These are phyloP conservation scores for Helotiales sp. DNA, from an alignment of 2,329 filamentous ascomycete genomes.

Conservation along the genomic window DNA sequence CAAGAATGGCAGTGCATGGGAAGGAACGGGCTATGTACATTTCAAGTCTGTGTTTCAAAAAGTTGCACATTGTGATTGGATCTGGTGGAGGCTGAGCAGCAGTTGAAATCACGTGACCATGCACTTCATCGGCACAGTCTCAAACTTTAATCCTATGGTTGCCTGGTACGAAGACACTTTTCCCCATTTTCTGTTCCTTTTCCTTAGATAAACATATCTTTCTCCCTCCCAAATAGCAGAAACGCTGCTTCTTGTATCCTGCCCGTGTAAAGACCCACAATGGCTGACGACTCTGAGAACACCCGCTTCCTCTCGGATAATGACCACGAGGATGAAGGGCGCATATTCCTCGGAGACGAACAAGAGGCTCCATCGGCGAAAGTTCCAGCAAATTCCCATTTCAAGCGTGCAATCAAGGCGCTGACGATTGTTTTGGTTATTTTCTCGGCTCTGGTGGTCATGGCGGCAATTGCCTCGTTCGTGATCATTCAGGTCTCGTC, in stretches of 20 bases:
- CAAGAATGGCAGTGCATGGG: neutral
- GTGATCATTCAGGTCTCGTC: neutral
- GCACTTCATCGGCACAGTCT: conserved; percentile 1
- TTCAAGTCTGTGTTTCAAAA: neutral
- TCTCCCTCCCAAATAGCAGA: neutral
- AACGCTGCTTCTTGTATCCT: neutral
- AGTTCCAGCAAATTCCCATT: neutral
- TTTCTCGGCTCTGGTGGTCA: neutral
- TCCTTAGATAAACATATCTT: neutral
- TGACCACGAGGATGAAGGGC: neutral
- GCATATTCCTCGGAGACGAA: neutral
- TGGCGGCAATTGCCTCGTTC: neutral
- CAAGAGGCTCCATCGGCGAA: neutral
- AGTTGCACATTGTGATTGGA: neutral
- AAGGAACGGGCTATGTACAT: neutral
- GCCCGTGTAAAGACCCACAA: neutral
- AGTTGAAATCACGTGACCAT: neutral
- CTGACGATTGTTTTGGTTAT: neutral
- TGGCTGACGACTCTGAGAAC: conserved; percentile 5
- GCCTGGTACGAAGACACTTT: neutral
- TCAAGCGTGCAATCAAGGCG: conserved; percentile 2
- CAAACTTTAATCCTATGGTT: neutral
- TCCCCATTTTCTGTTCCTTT: neutral
- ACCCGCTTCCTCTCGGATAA: neutral
- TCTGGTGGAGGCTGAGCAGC: conserved; percentile 3